Conservation (phyloP, 345 rosid genomes). For the Conringia planisiliqua region DNA sequence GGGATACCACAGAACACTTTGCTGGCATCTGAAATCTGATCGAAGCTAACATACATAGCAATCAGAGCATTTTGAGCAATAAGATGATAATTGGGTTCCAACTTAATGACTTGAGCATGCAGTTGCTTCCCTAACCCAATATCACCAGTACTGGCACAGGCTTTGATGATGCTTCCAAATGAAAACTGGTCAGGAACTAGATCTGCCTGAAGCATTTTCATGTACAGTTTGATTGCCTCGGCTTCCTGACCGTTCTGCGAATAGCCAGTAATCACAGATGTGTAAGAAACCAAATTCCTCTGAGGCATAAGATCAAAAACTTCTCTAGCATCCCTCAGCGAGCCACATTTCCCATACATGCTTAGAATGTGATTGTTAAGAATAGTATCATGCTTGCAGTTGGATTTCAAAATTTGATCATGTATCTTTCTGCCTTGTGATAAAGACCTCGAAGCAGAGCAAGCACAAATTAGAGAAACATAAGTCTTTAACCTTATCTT, state of each 20-base stretch:
- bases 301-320: slow-evolving; percentile 67
- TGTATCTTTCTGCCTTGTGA: slow-evolving; percentile 56
- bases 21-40: slow-evolving; percentile 42
- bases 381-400: slow-evolving; percentile 43
- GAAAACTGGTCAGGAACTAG: slow-evolving; percentile 49
- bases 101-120: slow-evolving; percentile 51
- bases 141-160: slow-evolving; percentile 42
- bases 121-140: slow-evolving; percentile 49
- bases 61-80: slow-evolving; percentile 59
- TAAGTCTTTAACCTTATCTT: slow-evolving; percentile 36
- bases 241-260: slow-evolving; percentile 53
- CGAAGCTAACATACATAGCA: slow-evolving; percentile 54
- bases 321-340: slow-evolving; percentile 55
- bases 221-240: slow-evolving; percentile 42
- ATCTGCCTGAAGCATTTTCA: slow-evolving; percentile 42
- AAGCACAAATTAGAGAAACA: slow-evolving; percentile 42
- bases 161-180: slow-evolving; percentile 53
- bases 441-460: slow-evolving; percentile 45
- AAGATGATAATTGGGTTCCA: slow-evolving; percentile 39
- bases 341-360: slow-evolving; percentile 79
- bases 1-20: slow-evolving; percentile 41
- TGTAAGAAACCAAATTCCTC: slow-evolving; percentile 72
- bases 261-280: slow-evolving; percentile 76
- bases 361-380: slow-evolving; percentile 51
- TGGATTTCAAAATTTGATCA: slow-evolving; percentile 44